Evolutionary conservation across 2,329 filamentous ascomycete genomes (phyloP), one percentile per base, ranked within the genome.

Genomic region (Beauveria medogensis): DNA sequence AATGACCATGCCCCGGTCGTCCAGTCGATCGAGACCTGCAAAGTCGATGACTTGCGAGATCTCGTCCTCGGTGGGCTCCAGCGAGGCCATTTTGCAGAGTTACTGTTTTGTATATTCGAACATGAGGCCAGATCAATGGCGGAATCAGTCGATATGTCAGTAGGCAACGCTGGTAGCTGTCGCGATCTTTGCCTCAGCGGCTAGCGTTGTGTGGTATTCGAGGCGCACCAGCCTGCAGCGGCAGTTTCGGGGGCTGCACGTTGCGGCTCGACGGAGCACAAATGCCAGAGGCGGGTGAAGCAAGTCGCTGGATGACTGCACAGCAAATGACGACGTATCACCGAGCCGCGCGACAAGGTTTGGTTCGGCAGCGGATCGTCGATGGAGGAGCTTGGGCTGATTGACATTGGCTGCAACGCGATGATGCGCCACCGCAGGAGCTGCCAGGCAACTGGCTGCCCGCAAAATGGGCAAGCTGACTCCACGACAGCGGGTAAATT

Each of bases 21-120:
- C 64, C 1, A 66, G 52, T 5, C 66, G 67, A 60, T 73, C 64
- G 34, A 79, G 72, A 41, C 68, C 66, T 6, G 74, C 70, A 65
- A 79, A 74, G 53, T 79, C 78, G 62, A 77, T 72, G 65, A 80
- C 75, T 43, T 71, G 67, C 60, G 61, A 65, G 64, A 80, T 72
- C 44, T 74, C 68, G 2, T 69, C 70, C 51, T 76, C 71, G 22
- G 71, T 70, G 30, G 74, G 73, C 30, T 75, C 74, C 66, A 65
- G 67, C 56, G 70, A 67, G 34, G 70, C 68, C 72, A 74, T 74
- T 56, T 37, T 65, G 62, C 20, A 22, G 4, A 40, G 7, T 52
- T 59, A 59, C 24, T 22, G 9, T 6, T 20, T 43, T 14, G 40
- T 24, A 51, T 30, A 7, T 7, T n/a, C 37, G 18, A 52, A 52